Evolutionary conservation across 495 filamentous ascomycete species (phyloP).

Genomic region (Podospora didyma): DNA sequence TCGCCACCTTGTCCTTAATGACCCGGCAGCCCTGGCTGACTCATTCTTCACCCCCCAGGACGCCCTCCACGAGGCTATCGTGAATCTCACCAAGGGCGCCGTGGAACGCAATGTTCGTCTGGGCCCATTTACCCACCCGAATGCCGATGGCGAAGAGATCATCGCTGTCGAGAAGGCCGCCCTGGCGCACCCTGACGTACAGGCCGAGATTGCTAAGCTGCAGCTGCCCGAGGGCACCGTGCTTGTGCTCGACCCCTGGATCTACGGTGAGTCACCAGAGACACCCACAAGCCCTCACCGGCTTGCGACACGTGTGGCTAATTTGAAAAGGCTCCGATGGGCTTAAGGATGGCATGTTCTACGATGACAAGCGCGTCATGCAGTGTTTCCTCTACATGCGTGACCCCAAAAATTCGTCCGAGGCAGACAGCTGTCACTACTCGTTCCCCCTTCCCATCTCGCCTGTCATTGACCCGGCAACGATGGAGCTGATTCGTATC

Average conservation of each 20-base stretch:
- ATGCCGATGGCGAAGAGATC: slow-evolving; percentile 58
- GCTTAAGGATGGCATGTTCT: slow-evolving; percentile 50
- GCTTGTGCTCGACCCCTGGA: slow-evolving; percentile 66
- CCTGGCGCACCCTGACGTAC: slow-evolving; percentile 53
- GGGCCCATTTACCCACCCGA: slow-evolving; percentile 52
- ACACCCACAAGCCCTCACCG: neutral
- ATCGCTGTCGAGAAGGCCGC: slow-evolving; percentile 53
- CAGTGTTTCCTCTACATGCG: slow-evolving; percentile 67
- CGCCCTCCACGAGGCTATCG: slow-evolving; percentile 63
- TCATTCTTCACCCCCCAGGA: slow-evolving; percentile 34
- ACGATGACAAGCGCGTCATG: slow-evolving; percentile 53
- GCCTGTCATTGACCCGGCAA: slow-evolving; percentile 66
- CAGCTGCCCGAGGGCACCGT: slow-evolving; percentile 58
- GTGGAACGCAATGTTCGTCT: slow-evolving; percentile 59
- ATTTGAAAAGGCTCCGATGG: slow-evolving; percentile 51
- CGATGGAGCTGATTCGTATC: slow-evolving; percentile 59
- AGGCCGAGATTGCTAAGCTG: slow-evolving; percentile 61
- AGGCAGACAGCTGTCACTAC: slow-evolving; percentile 73
- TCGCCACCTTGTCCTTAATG: neutral
- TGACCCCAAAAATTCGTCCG: slow-evolving; percentile 50
- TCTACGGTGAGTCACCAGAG: slow-evolving; percentile 54
- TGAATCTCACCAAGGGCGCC: slow-evolving; percentile 48
- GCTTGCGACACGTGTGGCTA: neutral
- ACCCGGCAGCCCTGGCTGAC: neutral
- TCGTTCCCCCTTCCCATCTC: slow-evolving; percentile 73